Conservation (phyloP, 257 asterid species). For the Solanum piurae region DNA sequence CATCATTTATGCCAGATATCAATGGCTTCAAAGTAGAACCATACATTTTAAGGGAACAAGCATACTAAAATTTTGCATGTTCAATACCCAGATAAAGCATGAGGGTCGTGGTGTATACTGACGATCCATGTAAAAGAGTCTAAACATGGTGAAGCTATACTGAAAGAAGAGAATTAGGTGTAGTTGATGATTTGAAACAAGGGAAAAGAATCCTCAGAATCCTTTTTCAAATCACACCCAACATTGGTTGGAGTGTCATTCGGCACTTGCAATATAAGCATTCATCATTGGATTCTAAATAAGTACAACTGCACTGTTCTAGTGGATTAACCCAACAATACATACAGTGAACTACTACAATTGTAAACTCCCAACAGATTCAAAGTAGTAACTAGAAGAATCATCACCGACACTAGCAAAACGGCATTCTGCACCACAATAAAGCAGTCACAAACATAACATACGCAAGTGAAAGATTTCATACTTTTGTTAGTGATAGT, state of each 20-base stretch:
- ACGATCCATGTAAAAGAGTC: not conserved
- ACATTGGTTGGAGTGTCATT: not conserved
- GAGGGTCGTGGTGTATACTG: not conserved
- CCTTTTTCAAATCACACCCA: slow-evolving; percentile 11
- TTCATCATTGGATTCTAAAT: slow-evolving; percentile 9
- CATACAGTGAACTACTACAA: not conserved
- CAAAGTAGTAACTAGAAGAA: not conserved
- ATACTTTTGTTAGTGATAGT: not conserved
- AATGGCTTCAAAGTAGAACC: not conserved
- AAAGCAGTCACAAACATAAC: not conserved
- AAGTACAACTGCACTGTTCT: not conserved
- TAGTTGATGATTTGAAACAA: not conserved
- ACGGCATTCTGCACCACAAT: not conserved
- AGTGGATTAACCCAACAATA: not conserved
- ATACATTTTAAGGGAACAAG: not conserved
- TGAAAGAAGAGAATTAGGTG: not conserved
- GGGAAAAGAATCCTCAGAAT: slow-evolving; percentile 3
- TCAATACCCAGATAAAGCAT: not conserved
- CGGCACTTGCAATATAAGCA: slow-evolving; percentile 11
- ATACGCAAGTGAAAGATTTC: not conserved
- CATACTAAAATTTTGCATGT: not conserved
- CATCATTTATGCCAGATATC: not conserved
- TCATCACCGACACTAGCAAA: not conserved
- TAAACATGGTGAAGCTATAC: not conserved
- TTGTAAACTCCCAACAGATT: not conserved